These are phyloP conservation scores for Corynespora cassiicola DNA, from an alignment of 2,329 filamentous ascomycete species.

Conservation along the genomic window DNA sequence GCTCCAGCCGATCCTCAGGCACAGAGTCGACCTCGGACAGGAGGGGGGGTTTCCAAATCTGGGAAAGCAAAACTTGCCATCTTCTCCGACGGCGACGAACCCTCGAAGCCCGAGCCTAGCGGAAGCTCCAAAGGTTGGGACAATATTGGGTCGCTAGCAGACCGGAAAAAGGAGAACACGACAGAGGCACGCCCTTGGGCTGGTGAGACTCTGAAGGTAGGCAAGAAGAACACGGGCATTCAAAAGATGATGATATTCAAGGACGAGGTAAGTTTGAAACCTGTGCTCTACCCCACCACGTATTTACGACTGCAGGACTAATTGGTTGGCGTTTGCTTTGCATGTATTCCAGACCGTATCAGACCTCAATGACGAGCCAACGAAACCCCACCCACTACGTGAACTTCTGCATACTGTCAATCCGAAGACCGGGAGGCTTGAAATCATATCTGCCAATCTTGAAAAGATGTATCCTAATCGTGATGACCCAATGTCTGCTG, in stretches of 20 bases:
- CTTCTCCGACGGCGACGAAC: slow-evolving; percentile 78
- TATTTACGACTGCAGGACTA: slow-evolving; percentile 76
- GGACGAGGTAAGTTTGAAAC: slow-evolving; percentile 80
- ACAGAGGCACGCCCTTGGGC: slow-evolving; percentile 88
- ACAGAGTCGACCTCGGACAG: slow-evolving; percentile 49
- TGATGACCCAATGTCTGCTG: slow-evolving; percentile 69
- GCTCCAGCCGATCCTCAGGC: slow-evolving; percentile 71
- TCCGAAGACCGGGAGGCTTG: slow-evolving; percentile 79
- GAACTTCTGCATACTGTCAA: slow-evolving; percentile 84
- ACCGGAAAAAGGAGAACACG: slow-evolving; percentile 93
- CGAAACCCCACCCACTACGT: slow-evolving; percentile 69
- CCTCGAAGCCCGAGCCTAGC: slow-evolving; percentile 61
- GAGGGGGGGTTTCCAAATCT: slow-evolving; percentile 64
- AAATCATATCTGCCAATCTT: slow-evolving; percentile 87
- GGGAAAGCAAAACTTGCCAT: slow-evolving; percentile 85
- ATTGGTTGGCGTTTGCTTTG: slow-evolving; percentile 64
- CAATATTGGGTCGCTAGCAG: slow-evolving; percentile 82
- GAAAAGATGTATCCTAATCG: slow-evolving; percentile 83
- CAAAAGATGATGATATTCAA: slow-evolving; percentile 93
- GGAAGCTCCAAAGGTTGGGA: slow-evolving; percentile 81
- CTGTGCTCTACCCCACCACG: slow-evolving; percentile 43
- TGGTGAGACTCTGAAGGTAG: slow-evolving; percentile 87
- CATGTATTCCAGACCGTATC: slow-evolving; percentile 61
- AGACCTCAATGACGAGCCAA: slow-evolving; percentile 39
- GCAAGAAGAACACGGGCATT: slow-evolving; percentile 77